Evolutionary conservation across 768 basidiomycete genomes (phyloP).

Genomic region (Russula vinacea): DNA sequence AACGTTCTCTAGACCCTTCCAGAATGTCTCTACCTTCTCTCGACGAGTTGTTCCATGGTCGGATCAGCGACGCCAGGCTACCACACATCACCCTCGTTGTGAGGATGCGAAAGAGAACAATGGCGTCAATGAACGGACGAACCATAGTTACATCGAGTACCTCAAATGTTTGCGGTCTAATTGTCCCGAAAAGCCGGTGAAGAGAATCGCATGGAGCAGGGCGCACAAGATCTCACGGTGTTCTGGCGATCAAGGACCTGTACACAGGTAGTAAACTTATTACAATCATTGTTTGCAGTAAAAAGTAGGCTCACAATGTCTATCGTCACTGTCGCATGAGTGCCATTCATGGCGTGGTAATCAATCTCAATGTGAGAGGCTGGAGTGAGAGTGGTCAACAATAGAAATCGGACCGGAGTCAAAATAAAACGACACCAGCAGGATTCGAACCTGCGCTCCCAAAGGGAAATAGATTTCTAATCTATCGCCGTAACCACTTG

Average conservation of each 20-base stretch:
- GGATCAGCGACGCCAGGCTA: slow-evolving; percentile 78
- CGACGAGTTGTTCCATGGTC: slow-evolving; percentile 66
- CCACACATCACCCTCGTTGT: not conserved
- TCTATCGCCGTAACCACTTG: slow-evolving; percentile 76
- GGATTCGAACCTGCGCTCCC: slow-evolving; percentile 46
- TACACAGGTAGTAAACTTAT: not conserved
- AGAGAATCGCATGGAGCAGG: slow-evolving; percentile 76
- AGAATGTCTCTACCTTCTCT: slow-evolving; percentile 74
- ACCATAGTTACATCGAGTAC: slow-evolving; percentile 86
- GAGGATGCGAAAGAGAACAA: not conserved
- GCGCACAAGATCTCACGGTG: slow-evolving; percentile 72
- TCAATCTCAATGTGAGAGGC: not conserved
- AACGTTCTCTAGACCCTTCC: slow-evolving; percentile 68
- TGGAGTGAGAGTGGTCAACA: no score
- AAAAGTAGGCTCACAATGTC: slow-evolving; percentile 41
- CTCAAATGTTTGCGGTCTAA: slow-evolving; percentile 74
- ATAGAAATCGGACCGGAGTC: not conserved
- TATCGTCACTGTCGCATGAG: slow-evolving; percentile 48
- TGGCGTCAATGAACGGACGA: slow-evolving; percentile 29
- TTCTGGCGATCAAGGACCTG: slow-evolving; percentile 72
- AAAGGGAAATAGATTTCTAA: slow-evolving; percentile 48
- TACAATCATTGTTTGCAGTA: not conserved
- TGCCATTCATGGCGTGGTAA: slow-evolving; percentile 23
- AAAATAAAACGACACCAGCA: slow-evolving; percentile 40
- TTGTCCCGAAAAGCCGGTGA: slow-evolving; percentile 76